Evolutionary conservation across 805 yeast species (phyloP).

Genomic region (Sugiyamaella chiloensis): DNA sequence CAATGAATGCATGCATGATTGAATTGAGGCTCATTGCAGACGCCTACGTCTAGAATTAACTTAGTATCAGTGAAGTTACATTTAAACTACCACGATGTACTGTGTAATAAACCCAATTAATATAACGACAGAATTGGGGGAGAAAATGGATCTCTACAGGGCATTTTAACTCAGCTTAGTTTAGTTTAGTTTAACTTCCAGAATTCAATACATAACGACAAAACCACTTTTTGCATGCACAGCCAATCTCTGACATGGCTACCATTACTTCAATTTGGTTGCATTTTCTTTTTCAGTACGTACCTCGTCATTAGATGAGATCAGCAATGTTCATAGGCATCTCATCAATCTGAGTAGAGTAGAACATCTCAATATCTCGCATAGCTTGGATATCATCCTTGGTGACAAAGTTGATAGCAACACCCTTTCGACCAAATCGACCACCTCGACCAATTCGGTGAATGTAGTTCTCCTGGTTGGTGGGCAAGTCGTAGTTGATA

Average conservation of each 20-base stretch:
- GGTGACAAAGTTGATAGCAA: conserved; percentile 91
- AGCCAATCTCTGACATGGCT: conserved; percentile 5
- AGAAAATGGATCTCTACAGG: too few relatives aligned
- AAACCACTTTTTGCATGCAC: conserved; percentile 6
- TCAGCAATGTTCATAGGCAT: conserved; percentile 80
- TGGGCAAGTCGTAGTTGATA: conserved; percentile 91
- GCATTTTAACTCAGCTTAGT: too few relatives aligned
- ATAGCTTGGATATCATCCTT: conserved; percentile 69
- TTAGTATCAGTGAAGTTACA: too few relatives aligned
- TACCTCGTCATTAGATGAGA: conserved; percentile 29
- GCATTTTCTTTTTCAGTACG: background rate
- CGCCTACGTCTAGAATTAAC: too few relatives aligned
- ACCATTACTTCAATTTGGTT: conserved; percentile 1
- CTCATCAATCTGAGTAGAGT: conserved; percentile 83
- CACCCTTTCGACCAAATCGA: conserved; percentile 95
- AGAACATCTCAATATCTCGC: conserved; percentile 82
- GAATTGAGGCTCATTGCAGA: too few relatives aligned
- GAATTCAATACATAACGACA: conserved; percentile 7
- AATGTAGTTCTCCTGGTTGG: conserved; percentile 90
- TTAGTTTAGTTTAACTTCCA: too few relatives aligned
- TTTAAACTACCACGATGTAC: too few relatives aligned
- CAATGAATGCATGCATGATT: too few relatives aligned
- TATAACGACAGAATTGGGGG: too few relatives aligned
- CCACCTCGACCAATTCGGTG: conserved; percentile 99
- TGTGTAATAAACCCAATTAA: too few relatives aligned